Conservation (phyloP, 1,284 basidiomycete genomes). For the Cutaneotrichosporon sp. region DNA sequence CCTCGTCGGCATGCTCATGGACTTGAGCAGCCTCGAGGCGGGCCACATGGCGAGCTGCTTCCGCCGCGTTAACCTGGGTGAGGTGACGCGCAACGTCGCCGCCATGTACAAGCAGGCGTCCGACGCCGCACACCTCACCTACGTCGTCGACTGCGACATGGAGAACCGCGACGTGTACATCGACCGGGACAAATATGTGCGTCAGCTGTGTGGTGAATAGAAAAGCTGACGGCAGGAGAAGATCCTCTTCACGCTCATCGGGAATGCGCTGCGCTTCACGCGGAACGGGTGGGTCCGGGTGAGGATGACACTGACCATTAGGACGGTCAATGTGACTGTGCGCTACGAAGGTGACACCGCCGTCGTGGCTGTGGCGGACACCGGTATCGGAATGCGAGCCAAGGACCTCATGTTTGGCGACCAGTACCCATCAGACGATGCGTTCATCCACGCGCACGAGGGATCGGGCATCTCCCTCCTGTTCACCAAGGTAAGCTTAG, state of each 20-base stretch:
- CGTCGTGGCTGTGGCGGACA: constrained; percentile 49
- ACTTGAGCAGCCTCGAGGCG: constrained; percentile 50
- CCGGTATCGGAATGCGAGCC: constrained; percentile 54
- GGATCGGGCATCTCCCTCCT: constrained; percentile 54
- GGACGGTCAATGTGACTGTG: constrained; percentile 34
- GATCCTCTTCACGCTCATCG: constrained; percentile 53
- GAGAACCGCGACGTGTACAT: constrained; percentile 44
- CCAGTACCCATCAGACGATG: constrained; percentile 52
- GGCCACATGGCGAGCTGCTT: constrained; percentile 50
- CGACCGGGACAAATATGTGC: constrained; percentile 52
- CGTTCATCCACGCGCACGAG: constrained; percentile 45
- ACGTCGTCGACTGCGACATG: constrained; percentile 50
- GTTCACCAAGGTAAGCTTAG: constrained; percentile 28
- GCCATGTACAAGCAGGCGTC: constrained; percentile 50
- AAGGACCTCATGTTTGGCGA: constrained; percentile 48
- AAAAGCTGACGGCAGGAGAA: constrained; percentile 48
- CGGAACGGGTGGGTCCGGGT: constrained; percentile 30
- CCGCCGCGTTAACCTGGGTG: constrained; percentile 49
- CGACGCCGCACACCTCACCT: constrained; percentile 42
- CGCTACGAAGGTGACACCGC: constrained; percentile 33
- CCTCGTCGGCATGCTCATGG: constrained; percentile 51
- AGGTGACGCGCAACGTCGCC: constrained; percentile 52
- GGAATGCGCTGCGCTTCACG: constrained; percentile 53
- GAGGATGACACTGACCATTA: not conserved
- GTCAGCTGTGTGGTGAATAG: constrained; percentile 7